These are phyloP conservation scores for Pythium sp. DNA, from an alignment of 352 stramenopile genomes.

Conservation along the genomic window DNA sequence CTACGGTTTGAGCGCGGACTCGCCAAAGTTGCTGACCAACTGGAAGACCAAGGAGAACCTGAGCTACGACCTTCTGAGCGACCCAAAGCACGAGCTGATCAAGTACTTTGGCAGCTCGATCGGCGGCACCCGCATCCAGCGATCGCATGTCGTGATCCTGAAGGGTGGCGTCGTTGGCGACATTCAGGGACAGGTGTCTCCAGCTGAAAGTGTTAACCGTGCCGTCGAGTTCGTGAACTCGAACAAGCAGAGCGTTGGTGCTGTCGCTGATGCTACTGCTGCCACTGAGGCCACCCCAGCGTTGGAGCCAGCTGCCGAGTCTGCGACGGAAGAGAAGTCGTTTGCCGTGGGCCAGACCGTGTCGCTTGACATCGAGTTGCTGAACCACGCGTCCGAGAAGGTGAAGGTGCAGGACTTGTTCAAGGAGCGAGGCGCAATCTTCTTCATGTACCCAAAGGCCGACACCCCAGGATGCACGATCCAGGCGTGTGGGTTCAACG, in stretches of 20 bases:
- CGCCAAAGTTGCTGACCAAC: conserved; percentile 61
- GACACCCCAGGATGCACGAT: conserved; percentile 83
- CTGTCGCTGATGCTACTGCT: not conserved
- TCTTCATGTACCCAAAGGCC: conserved; percentile 89
- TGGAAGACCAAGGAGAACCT: conserved; percentile 83
- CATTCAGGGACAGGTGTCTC: conserved; percentile 75
- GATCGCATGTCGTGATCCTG: conserved; percentile 82
- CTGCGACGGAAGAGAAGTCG: conserved; percentile 12
- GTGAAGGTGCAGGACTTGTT: conserved; percentile 73
- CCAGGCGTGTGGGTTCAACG: conserved; percentile 83
- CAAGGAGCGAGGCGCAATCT: conserved; percentile 71
- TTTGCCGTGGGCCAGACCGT: conserved; percentile 45
- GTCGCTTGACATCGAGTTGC: conserved; percentile 63
- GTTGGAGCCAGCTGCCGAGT: not conserved
- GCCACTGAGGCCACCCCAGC: not conserved
- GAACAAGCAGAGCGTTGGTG: conserved; percentile 30
- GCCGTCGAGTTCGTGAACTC: conserved; percentile 67
- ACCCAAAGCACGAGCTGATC: conserved; percentile 80
- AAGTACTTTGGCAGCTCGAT: conserved; percentile 86
- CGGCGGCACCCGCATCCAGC: conserved; percentile 72
- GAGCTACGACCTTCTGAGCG: conserved; percentile 78
- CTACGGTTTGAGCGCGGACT: conserved; percentile 79
- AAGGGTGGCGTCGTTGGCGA: conserved; percentile 79
- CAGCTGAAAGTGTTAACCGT: conserved; percentile 67
- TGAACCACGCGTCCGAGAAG: conserved; percentile 54